Evolutionary conservation across 1,139 yeast species (phyloP), one percentile per base, ranked within the genome.

Genomic region (Geotrichum fermentans): DNA sequence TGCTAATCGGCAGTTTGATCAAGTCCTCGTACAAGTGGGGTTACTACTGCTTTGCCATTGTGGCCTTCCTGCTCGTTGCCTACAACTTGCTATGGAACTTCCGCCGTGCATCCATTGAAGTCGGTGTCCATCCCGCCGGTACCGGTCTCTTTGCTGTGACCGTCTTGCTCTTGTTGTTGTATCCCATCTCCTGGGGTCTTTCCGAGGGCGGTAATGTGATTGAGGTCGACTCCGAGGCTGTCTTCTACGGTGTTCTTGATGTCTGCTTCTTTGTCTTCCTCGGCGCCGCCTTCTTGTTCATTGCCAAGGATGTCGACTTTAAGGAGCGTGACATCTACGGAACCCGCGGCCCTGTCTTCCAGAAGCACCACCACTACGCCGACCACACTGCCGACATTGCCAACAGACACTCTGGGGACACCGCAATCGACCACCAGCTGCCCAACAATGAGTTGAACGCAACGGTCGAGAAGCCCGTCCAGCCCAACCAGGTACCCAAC

Each of bases 131-230:
- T 35, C 48, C 57, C 29, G 46, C 46, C 29, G 37, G 52, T 18
- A 49, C 47, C 22, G 54, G 45, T 14, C 44, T 52, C 18, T 39
- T 45, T 39, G 44, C 52, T 39, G 50, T 60, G 37, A 55, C 67
- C 38, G 62, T 64, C 10, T 62, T 65, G 52, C 56, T 65, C 30
- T 64, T 75, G 53, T 55, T 77, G 38, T 72, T 77, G 68, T 80
- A 80, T 61, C 79, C 81, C 37, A 65, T 81, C 54, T 64, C 70
- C 47, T 81, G 85, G 85, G 85, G 79, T 62, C 69, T 80, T 51
- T 68, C 76, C 56, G 85, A 80, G 58, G 87, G 86, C 70, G 85
- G 85, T 64, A 80, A 80, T 60, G 76, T 70, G 39, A 79, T 81
- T 55, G 78, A 76, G 57, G 82, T 82, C 37, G 83, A 79, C 59